Evolutionary conservation across 306 rosid species (phyloP).

Genomic region (Benincasa hispida): DNA sequence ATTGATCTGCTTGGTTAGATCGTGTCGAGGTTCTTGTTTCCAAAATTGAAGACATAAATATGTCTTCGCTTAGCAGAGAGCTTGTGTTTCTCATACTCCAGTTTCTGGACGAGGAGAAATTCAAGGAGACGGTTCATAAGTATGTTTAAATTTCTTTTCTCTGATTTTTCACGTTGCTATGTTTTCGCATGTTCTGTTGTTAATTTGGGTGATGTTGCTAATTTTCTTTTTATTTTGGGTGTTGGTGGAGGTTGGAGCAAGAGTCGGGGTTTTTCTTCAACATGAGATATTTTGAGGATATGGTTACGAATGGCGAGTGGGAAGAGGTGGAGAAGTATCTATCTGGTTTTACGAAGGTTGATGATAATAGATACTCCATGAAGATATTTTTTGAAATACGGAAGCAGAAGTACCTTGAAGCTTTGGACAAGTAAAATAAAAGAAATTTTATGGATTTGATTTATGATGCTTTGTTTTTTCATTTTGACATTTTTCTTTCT

Average conservation of each 20-base stretch:
- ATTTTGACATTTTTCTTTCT: background rate
- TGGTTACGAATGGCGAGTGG: constrained; percentile 98
- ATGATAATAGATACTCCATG: constrained; percentile 96
- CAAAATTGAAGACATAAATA: constrained; percentile 25
- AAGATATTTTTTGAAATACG: constrained; percentile 97
- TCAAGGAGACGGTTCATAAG: constrained; percentile 94
- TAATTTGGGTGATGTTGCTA: background rate
- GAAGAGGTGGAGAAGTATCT: constrained; percentile 96
- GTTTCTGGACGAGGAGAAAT: constrained; percentile 98
- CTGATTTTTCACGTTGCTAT: background rate
- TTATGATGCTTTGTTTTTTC: background rate
- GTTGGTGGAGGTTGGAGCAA: constrained; percentile 87
- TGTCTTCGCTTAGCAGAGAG: constrained; percentile 99
- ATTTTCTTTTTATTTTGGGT: constrained; percentile 14
- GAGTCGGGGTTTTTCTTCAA: constrained; percentile 96
- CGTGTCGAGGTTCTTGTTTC: constrained; percentile 22
- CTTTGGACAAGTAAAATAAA: constrained; percentile 65
- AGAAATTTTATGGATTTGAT: background rate
- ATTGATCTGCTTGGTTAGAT: constrained; percentile 51
- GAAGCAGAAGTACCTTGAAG: constrained; percentile 97
- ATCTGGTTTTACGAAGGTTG: constrained; percentile 97
- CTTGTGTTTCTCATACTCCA: constrained; percentile 98
- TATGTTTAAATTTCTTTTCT: constrained; percentile 19
- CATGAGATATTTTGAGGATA: constrained; percentile 92
- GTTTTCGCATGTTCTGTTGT: background rate